Evolutionary conservation across 108 stramenopile genomes (phyloP), one percentile per base, ranked within the genome.

Genomic region (Skeletonema menzelii): DNA sequence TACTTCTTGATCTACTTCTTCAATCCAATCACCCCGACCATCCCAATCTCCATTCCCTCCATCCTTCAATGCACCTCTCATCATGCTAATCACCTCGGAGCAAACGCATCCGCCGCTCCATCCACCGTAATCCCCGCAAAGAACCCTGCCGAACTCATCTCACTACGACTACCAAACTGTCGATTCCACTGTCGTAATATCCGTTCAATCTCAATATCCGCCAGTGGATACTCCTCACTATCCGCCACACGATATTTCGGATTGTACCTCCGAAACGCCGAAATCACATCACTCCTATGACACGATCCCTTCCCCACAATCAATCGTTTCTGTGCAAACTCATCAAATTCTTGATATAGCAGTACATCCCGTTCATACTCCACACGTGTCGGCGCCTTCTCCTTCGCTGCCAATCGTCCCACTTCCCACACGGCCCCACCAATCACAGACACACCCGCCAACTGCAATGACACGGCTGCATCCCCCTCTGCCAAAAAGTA

Each of bases 191-290:
- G 56, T 64, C 86, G 73, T 13, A 90, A 34, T 34, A 93, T 76
- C 58, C 82, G 63, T 63, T 95, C 91, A 55, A 95, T 92, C 66
- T 95, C 91, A 65, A 91, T 70, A 71, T 95, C 88, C 10, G 82
- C 75, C 72, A 94, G 38, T 0, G 89, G 87, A 63, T 87, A 89
- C 24, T 90, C 65, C 13, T 70, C 77, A 63, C 78, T 86, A 24
- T 89, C 89, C 12, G 74, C 83, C 13, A 65, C 63, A 14, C 94
- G 79, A 75, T 95, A 95, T 56, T 95, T 95, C 56, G 88, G 85
- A 85, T 80, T 86, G 77, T 72, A 95, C 31, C 94, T 80, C 58
- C 94, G 87, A 85, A 92, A 95, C 4, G 91, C 84, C 65, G 72
- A 56, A 8, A 91, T 84, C 13, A 95, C 77, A 46, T 95, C 94